phyloP scores from a whole-genome alignment of 345 rosid species.

The Linum usitatissimum region DNA sequence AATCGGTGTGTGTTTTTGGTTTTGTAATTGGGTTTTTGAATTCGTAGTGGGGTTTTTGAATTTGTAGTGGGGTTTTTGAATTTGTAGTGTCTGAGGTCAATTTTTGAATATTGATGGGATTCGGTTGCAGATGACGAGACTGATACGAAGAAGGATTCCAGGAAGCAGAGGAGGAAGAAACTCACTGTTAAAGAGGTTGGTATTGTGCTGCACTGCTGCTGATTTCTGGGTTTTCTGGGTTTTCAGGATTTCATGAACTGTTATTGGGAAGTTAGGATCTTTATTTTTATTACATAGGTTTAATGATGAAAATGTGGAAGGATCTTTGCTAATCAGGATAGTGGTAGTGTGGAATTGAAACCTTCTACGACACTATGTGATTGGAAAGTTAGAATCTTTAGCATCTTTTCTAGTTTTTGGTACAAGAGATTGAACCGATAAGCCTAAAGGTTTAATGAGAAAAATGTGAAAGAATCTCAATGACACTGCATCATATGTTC shows the following conservation, averaged over 20 bases:
- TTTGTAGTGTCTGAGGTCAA: background rate
- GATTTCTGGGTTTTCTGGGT: too few relatives aligned
- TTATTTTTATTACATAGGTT: background rate
- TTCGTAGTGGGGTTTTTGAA: background rate
- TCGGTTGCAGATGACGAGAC: conserved; percentile 48
- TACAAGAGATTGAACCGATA: background rate
- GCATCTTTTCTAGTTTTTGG: background rate
- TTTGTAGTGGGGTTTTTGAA: background rate
- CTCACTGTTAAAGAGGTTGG: conserved; percentile 23
- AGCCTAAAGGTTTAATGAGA: background rate
- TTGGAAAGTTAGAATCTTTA: background rate
- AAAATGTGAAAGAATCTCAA: too few relatives aligned
- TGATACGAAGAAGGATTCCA: conserved; percentile 32
- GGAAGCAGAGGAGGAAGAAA: conserved; percentile 44
- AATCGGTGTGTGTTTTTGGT: conserved; percentile 29
- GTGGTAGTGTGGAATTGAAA: background rate
- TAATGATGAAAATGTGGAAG: background rate
- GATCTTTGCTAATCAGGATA: too few relatives aligned
- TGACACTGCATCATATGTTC: too few relatives aligned
- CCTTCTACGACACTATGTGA: background rate
- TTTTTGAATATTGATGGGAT: background rate
- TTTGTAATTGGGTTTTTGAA: background rate
- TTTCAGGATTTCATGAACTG: too few relatives aligned
- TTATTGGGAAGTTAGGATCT: background rate
- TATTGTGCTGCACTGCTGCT: too few relatives aligned